A percentile compares a stretch with the other conserved stretches of the same genome.
Conservation (phyloP, 768 basidiomycete genomes). For the Tricholoma hemisulphureum region DNA sequence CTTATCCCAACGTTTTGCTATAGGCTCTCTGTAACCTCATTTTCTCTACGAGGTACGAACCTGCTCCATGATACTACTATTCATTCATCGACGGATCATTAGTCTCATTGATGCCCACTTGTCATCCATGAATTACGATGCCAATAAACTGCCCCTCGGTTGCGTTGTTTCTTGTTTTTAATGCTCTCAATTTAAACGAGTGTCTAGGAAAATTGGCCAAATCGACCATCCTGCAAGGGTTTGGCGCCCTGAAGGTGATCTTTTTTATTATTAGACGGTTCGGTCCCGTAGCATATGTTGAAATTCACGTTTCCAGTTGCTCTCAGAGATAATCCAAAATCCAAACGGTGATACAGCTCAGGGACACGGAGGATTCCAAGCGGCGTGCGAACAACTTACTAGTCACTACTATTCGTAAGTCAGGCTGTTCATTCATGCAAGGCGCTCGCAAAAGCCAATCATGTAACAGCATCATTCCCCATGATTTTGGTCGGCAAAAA, state of each 20-base stretch:
- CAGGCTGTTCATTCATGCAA: not conserved
- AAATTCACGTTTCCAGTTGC: constrained; percentile 27
- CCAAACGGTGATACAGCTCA: constrained; percentile 40
- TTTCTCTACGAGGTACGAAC: constrained; percentile 44
- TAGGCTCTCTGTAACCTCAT: constrained; percentile 50
- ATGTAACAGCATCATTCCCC: constrained; percentile 52
- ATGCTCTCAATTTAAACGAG: not conserved
- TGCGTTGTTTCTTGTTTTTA: constrained; percentile 1
- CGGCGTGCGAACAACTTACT: constrained; percentile 48
- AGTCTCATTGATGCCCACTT: constrained; percentile 54
- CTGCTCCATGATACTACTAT: not conserved
- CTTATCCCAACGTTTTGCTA: not conserved
- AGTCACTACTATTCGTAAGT: constrained; percentile 57
- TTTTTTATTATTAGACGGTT: not conserved
- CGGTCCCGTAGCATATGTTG: not conserved
- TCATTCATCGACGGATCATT: not conserved
- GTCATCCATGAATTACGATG: constrained; percentile 66
- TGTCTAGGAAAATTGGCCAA: constrained; percentile 56
- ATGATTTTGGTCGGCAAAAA: constrained; percentile 53
- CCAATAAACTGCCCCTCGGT: constrained; percentile 62
- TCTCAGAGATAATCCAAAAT: constrained; percentile 52
- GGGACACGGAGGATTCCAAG: constrained; percentile 33
- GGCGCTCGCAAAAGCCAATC: not conserved
- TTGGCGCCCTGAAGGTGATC: constrained; percentile 53
- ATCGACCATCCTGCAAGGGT: constrained; percentile 57